Conservation (phyloP, 169 alveolate genomes). For the Amoebophrya sp. region DNA sequence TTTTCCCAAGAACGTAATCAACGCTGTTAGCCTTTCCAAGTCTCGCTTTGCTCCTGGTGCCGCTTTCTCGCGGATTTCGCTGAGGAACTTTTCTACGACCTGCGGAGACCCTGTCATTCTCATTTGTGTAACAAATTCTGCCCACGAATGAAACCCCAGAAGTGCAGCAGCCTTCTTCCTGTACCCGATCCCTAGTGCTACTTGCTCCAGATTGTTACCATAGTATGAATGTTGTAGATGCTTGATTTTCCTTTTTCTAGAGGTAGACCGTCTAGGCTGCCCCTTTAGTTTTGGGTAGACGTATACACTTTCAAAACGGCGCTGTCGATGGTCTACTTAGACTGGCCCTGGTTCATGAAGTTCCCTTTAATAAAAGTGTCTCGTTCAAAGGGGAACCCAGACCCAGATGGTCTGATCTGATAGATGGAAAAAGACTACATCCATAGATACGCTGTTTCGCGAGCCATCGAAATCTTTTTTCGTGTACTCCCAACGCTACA, state of each 20-base stretch:
- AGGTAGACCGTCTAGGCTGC: no score
- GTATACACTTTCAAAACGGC: no score
- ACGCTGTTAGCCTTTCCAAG: constrained; percentile 5
- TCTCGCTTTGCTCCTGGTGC: constrained; percentile 12
- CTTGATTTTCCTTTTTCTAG: no score
- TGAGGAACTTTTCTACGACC: constrained; percentile 7
- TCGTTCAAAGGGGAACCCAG: no score
- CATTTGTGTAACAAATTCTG: constrained; percentile 19
- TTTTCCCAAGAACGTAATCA: neutral
- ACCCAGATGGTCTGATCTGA: no score
- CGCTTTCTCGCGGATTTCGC: constrained; percentile 27
- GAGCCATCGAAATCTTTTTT: neutral
- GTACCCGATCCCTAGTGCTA: neutral
- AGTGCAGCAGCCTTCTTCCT: neutral
- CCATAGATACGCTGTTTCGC: constrained; percentile 25
- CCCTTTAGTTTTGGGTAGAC: no score
- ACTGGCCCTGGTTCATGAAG: no score
- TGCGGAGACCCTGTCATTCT: constrained; percentile 16
- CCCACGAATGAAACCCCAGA: constrained; percentile 27
- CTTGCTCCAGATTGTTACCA: constrained; percentile 7
- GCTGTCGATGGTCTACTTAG: no score
- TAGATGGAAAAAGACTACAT: no score
- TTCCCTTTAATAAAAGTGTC: no score
- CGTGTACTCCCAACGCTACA: neutral
- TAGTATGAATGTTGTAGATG: no score